These are phyloP conservation scores for Neltuma alba DNA, from an alignment of 306 rosid species.

Conservation along the genomic window DNA sequence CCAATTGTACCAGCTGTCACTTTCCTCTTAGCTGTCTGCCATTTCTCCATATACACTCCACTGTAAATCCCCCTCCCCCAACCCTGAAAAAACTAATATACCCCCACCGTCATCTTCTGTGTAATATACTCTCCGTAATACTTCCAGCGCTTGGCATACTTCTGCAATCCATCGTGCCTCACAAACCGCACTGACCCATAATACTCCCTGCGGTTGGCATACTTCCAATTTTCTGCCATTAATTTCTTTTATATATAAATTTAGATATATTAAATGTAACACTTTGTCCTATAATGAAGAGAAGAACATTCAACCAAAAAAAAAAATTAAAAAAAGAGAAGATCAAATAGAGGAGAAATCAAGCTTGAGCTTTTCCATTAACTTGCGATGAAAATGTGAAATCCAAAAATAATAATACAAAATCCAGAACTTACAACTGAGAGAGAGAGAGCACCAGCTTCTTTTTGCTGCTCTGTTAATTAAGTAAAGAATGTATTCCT, in stretches of 20 bases:
- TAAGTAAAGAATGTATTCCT: conserved; percentile 17
- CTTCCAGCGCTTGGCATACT: background rate
- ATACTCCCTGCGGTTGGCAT: no score
- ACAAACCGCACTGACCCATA: no score
- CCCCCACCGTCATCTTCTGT: background rate
- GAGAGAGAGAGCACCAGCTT: conserved; percentile 3
- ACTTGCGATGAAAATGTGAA: background rate
- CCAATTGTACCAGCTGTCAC: background rate
- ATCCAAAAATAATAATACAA: background rate
- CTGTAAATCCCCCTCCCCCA: background rate
- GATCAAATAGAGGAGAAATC: background rate
- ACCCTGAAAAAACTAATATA: background rate
- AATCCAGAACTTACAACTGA: background rate
- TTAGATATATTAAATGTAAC: no score
- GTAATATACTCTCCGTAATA: background rate
- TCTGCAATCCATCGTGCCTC: no score
- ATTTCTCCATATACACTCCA: background rate
- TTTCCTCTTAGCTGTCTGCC: conserved; percentile 12
- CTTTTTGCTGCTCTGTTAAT: conserved; percentile 6
- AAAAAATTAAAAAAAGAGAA: no score
- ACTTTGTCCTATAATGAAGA: no score
- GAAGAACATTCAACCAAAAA: no score
- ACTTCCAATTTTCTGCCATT: no score
- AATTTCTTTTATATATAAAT: no score
- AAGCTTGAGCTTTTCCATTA: background rate